Conservation (phyloP, 306 rosid species). For the Trifolium fragiferum region DNA sequence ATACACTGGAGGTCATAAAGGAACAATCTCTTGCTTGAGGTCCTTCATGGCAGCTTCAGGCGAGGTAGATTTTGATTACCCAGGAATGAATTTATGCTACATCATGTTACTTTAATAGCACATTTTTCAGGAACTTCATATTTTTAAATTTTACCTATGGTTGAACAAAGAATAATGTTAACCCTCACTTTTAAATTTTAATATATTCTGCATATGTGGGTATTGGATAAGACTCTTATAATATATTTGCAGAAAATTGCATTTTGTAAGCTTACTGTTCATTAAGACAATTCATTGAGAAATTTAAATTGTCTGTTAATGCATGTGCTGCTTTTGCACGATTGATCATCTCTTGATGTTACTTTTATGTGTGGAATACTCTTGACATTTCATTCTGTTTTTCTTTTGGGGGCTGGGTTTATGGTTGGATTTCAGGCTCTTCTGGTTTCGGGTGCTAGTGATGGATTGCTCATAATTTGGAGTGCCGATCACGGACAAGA, state of each 20-base stretch:
- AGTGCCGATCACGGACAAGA: slow-evolving; percentile 96
- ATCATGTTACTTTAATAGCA: slow-evolving; percentile 34
- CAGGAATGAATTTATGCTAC: slow-evolving; percentile 39
- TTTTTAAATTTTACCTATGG: slow-evolving; percentile 22
- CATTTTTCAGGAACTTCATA: slow-evolving; percentile 1
- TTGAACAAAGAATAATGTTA: slow-evolving; percentile 25
- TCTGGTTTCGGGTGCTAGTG: slow-evolving; percentile 94
- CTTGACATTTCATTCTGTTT: slow-evolving; percentile 4
- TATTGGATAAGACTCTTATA: slow-evolving; percentile 29
- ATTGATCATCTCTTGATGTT: slow-evolving; percentile 4
- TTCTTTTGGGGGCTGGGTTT: slow-evolving; percentile 31
- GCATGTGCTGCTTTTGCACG: slow-evolving; percentile 26
- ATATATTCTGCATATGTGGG: slow-evolving; percentile 24
- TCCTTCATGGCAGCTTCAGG: slow-evolving; percentile 92
- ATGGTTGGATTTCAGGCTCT: slow-evolving; percentile 71
- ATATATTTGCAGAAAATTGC: slow-evolving; percentile 17
- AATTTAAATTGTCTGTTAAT: slow-evolving; percentile 30
- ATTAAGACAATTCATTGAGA: slow-evolving; percentile 27
- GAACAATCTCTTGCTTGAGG: slow-evolving; percentile 96
- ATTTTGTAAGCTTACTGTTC: slow-evolving; percentile 14
- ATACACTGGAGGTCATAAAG: slow-evolving; percentile 97
- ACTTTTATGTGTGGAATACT: slow-evolving; percentile 31
- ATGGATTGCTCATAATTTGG: slow-evolving; percentile 95
- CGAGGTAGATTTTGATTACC: slow-evolving; percentile 68
- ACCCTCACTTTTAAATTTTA: slow-evolving; percentile 29